A percentile compares a stretch with the other conserved stretches of the same genome.
Conservation (phyloP, 2,329 filamentous ascomycete genomes). For the Beauveria australis region DNA sequence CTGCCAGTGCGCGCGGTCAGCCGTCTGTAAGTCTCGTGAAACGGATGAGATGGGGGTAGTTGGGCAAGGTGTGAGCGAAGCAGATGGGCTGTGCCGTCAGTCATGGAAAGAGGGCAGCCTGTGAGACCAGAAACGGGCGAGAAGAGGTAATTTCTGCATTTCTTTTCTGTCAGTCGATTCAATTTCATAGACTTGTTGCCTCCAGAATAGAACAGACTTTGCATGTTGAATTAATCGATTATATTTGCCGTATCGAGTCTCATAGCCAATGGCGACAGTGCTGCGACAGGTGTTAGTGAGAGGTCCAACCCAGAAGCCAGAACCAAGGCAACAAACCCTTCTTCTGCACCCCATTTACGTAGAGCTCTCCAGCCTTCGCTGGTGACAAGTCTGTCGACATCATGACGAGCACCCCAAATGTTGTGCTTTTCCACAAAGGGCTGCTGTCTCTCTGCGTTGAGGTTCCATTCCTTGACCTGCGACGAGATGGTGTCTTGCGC, state of each 20-base stretch:
- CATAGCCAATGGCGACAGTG: slow-evolving; percentile 10
- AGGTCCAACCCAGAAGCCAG: neutral
- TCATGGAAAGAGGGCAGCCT: slow-evolving; percentile 12
- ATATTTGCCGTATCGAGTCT: slow-evolving; percentile 5
- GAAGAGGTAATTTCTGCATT: slow-evolving; percentile 10
- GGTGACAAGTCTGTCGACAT: slow-evolving; percentile 11
- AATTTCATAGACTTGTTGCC: too few species aligned
- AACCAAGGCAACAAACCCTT: neutral
- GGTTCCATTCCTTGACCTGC: slow-evolving; percentile 8
- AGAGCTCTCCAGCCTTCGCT: slow-evolving; percentile 12
- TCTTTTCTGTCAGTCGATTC: too few species aligned
- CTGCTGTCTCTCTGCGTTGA: slow-evolving; percentile 11
- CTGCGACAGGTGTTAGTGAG: neutral
- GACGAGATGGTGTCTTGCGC: slow-evolving; percentile 1
- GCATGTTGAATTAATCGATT: slow-evolving; percentile 11
- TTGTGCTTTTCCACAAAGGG: slow-evolving; percentile 12
- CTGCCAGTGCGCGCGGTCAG: slow-evolving; percentile 4
- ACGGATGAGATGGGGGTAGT: slow-evolving; percentile 10
- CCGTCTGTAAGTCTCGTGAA: slow-evolving; percentile 7
- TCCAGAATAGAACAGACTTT: neutral
- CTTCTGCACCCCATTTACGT: slow-evolving; percentile 8
- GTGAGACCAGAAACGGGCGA: slow-evolving; percentile 10
- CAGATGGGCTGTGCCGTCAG: slow-evolving; percentile 11
- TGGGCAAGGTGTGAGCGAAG: slow-evolving; percentile 1
- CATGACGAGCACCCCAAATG: slow-evolving; percentile 11